Conservation (phyloP, 1,284 basidiomycete species). For the Leucoagaricus sp. region DNA sequence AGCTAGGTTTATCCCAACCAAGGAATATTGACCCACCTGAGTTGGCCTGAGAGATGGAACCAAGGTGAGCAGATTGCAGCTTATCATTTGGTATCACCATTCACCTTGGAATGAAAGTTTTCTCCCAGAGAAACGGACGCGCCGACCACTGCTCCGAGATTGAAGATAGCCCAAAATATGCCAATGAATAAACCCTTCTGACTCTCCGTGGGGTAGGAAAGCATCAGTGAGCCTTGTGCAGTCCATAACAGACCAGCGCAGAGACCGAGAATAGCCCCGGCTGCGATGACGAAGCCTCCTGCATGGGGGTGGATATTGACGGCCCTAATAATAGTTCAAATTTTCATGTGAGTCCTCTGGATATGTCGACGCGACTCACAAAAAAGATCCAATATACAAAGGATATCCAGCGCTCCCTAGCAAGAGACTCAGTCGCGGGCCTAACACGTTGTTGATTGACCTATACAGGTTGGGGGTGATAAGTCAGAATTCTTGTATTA, state of each 20-base stretch:
- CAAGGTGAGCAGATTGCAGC: background rate
- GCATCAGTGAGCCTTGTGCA: constrained; percentile 84
- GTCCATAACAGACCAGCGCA: constrained; percentile 87
- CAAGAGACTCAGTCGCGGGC: constrained; percentile 70
- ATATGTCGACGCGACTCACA: constrained; percentile 44
- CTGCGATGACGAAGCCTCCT: constrained; percentile 67
- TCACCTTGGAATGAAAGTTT: constrained; percentile 51
- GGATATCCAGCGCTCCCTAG: constrained; percentile 73
- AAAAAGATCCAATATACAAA: constrained; percentile 73
- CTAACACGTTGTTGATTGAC: constrained; percentile 76
- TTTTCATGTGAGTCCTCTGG: background rate
- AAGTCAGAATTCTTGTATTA: background rate
- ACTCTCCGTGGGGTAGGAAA: constrained; percentile 77
- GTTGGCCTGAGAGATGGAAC: constrained; percentile 16
- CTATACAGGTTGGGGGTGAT: constrained; percentile 33
- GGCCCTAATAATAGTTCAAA: constrained; percentile 39
- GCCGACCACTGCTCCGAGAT: constrained; percentile 71
- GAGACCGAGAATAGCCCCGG: constrained; percentile 80
- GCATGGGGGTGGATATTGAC: constrained; percentile 66
- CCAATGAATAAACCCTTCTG: constrained; percentile 84
- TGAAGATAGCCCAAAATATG: constrained; percentile 79
- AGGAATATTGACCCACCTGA: constrained; percentile 11
- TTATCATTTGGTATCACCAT: constrained; percentile 14
- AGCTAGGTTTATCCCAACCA: background rate
- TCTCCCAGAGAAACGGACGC: constrained; percentile 62